Conservation (phyloP, 768 basidiomycete species). For the Suillus discolor region DNA sequence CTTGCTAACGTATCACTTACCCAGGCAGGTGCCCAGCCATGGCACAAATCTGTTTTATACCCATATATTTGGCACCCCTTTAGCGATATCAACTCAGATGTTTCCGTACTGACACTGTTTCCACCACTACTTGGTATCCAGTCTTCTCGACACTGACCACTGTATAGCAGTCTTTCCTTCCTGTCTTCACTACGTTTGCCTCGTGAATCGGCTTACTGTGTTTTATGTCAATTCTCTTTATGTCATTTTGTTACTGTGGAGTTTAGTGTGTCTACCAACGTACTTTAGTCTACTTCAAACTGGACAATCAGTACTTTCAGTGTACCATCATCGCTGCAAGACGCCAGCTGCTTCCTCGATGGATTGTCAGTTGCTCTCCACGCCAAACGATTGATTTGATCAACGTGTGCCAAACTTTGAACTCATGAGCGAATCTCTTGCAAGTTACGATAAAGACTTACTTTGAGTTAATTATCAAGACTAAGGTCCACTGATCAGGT, state of each 20-base stretch:
- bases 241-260: conserved; percentile 1
- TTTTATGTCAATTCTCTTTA: conserved; percentile 10
- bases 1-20: conserved; percentile 53
- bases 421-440: conserved; percentile 2
- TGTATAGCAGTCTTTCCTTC: conserved; percentile 61
- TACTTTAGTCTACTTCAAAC: conserved; percentile 49
- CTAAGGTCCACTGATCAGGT: conserved; percentile 48
- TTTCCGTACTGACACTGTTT: conserved; percentile 54
- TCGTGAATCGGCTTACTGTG: conserved; percentile 19
- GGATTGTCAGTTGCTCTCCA: conserved; percentile 60
- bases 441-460: conserved; percentile 34
- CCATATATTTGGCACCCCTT: conserved; percentile 60
- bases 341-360: conserved; percentile 63
- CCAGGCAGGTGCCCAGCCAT: conserved; percentile 39
- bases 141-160: conserved; percentile 47
- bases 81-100: conserved; percentile 49
- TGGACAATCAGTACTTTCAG: conserved; percentile 74
- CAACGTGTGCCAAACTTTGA: conserved; percentile 70
- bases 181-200: conserved; percentile 12
- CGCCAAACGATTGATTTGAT: conserved; percentile 77
- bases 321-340: conserved; percentile 92
- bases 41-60: conserved; percentile 58
- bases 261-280: conserved; percentile 13
- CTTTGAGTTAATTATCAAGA: conserved; percentile 51
- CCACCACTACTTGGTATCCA: conserved; percentile 42